phyloP scores from a whole-genome alignment of 768 basidiomycete species.

The Pluteus cervinus region DNA sequence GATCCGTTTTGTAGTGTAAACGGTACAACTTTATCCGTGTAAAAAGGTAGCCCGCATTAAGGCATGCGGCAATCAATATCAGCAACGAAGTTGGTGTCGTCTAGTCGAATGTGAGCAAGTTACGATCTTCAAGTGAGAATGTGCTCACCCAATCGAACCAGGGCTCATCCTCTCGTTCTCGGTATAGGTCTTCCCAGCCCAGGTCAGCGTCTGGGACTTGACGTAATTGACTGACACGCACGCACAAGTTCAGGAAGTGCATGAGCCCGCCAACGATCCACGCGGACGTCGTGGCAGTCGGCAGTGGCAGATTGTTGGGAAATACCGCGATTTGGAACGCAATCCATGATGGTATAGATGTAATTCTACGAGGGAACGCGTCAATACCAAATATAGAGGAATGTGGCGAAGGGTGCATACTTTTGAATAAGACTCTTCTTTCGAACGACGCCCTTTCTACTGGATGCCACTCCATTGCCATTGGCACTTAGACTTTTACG shows the following conservation, averaged over 20 bases:
- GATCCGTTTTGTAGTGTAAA: conserved; percentile 56
- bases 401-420: conserved; percentile 24
- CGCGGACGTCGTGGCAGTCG: conserved; percentile 59
- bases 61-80: conserved; percentile 45
- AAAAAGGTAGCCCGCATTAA: conserved; percentile 64
- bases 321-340: conserved; percentile 78
- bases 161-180: conserved; percentile 52
- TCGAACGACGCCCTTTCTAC: conserved; percentile 51
- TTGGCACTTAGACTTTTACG: conserved; percentile 33
- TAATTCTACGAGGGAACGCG: conserved; percentile 34
- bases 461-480: conserved; percentile 28
- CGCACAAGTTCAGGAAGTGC: conserved; percentile 64
- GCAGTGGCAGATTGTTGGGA: conserved; percentile 75
- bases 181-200: conserved; percentile 76
- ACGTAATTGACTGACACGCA: conserved; percentile 53
- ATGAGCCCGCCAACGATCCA: conserved; percentile 56
- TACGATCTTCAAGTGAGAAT: conserved; percentile 9
- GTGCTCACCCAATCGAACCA: conserved; percentile 78
- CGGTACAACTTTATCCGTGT: conserved; percentile 66
- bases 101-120: conserved; percentile 26
- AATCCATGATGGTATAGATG: conserved; percentile 62
- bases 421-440: conserved; percentile 61
- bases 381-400: conserved; percentile 7
- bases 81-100: conserved; percentile 58
- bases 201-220: conserved; percentile 58